A percentile compares a stretch with the other conserved stretches of the same genome.
These are phyloP conservation scores for Pterocarpus macrocarpus DNA, from an alignment of 306 rosid genomes.

Conservation along the genomic window DNA sequence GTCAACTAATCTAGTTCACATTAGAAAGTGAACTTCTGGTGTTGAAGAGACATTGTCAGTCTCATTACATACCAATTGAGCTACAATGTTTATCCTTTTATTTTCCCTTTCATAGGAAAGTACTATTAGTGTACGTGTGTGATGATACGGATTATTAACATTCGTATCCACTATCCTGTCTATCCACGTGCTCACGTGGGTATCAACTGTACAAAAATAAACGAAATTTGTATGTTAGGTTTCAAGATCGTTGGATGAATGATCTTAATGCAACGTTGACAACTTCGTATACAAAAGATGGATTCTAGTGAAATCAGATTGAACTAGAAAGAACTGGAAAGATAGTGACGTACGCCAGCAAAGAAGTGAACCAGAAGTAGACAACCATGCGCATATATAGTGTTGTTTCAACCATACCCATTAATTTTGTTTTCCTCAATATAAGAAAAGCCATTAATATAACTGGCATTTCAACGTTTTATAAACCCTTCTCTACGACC, in stretches of 20 bases:
- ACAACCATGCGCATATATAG: slow-evolving; percentile 8
- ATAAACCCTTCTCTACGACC: neutral
- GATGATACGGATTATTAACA: neutral
- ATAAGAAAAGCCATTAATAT: neutral
- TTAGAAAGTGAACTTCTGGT: too few species aligned
- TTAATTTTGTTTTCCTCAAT: neutral
- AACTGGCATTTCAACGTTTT: neutral
- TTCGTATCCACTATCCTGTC: neutral
- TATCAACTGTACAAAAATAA: neutral
- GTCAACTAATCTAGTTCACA: too few species aligned
- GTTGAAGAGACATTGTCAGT: too few species aligned
- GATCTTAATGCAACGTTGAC: neutral
- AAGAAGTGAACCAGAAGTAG: neutral
- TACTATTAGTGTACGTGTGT: neutral
- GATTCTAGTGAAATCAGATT: neutral
- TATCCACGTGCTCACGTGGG: neutral
- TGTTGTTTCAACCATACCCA: slow-evolving; percentile 4
- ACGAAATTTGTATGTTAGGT: neutral
- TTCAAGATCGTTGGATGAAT: neutral
- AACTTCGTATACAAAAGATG: neutral
- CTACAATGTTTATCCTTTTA: too few species aligned
- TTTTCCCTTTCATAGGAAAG: too few species aligned
- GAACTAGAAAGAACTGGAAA: neutral
- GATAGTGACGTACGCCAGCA: neutral
- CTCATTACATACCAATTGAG: too few species aligned